These are phyloP conservation scores for Cordyceps javanica DNA, from an alignment of 2,329 filamentous ascomycete species.

Conservation along the genomic window DNA sequence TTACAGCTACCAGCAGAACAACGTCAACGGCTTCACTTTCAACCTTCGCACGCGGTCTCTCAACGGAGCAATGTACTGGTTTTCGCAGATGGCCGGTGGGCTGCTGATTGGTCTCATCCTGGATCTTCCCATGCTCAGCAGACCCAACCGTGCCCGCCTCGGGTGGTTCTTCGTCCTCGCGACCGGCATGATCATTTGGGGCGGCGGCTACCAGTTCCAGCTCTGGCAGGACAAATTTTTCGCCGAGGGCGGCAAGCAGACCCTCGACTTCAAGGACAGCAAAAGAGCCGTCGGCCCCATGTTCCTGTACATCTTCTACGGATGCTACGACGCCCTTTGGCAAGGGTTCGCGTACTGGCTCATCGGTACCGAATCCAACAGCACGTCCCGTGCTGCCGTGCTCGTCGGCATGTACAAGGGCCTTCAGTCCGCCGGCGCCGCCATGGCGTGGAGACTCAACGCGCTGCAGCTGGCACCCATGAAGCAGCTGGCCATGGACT, in stretches of 20 bases:
- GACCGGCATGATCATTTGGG: constrained; percentile 49
- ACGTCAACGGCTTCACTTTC: constrained; percentile 49
- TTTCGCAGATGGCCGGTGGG: constrained; percentile 50
- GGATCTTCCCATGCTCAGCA: constrained; percentile 36
- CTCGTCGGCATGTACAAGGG: constrained; percentile 42
- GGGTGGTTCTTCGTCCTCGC: constrained; percentile 41
- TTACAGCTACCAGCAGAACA: constrained; percentile 52
- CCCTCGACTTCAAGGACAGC: constrained; percentile 42
- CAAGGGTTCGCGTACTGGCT: constrained; percentile 60
- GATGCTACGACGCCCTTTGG: constrained; percentile 62
- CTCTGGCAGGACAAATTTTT: constrained; percentile 42
- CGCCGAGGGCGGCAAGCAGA: constrained; percentile 33
- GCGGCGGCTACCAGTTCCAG: constrained; percentile 61
- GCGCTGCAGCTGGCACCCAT: constrained; percentile 29
- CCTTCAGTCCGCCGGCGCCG: constrained; percentile 36
- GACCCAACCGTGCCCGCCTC: constrained; percentile 38
- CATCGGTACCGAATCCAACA: constrained; percentile 40
- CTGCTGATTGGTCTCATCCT: constrained; percentile 40
- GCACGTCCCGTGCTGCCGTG: constrained; percentile 33
- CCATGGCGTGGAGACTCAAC: constrained; percentile 41
- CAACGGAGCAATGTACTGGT: constrained; percentile 49
- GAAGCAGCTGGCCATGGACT: constrained; percentile 39
- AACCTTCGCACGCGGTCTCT: constrained; percentile 50
- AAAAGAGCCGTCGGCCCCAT: constrained; percentile 54
- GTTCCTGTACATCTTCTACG: constrained; percentile 66